A percentile compares a stretch with the other conserved stretches of the same genome.
Conservation (phyloP, 2,329 filamentous ascomycete species). For the Pseudogymnoascus sp. region DNA sequence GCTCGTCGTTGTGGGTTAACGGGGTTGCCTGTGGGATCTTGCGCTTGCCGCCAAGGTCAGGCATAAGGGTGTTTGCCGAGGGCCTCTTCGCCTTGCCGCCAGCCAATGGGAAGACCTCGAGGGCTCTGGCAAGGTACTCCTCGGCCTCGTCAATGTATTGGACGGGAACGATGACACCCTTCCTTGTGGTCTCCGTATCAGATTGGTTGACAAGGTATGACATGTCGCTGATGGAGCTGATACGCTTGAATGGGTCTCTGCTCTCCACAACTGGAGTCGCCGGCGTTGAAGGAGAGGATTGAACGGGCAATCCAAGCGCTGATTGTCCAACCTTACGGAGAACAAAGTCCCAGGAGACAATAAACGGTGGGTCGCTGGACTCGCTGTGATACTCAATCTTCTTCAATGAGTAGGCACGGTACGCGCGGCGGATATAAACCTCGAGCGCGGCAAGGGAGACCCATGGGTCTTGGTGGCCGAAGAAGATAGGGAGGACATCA, state of each 20-base stretch:
- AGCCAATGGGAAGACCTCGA: constrained; percentile 67
- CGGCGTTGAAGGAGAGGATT: constrained; percentile 77
- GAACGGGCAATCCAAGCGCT: constrained; percentile 75
- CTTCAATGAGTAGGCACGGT: constrained; percentile 90
- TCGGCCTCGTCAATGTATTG: constrained; percentile 91
- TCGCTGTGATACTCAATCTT: constrained; percentile 79
- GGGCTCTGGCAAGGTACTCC: constrained; percentile 71
- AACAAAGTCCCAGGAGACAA: constrained; percentile 90
- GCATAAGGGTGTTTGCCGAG: constrained; percentile 50
- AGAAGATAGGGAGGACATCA: constrained; percentile 91
- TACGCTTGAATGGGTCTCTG: constrained; percentile 62
- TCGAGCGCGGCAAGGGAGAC: constrained; percentile 88
- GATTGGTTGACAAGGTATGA: constrained; percentile 70
- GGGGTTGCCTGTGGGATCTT: constrained; percentile 42
- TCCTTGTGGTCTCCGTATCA: constrained; percentile 65
- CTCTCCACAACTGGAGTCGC: constrained; percentile 57
- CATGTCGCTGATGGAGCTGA: constrained; percentile 95
- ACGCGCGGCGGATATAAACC: constrained; percentile 91
- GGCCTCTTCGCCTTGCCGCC: constrained; percentile 48
- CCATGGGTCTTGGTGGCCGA: constrained; percentile 88
- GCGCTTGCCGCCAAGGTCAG: constrained; percentile 67
- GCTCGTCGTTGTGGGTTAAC: constrained; percentile 59
- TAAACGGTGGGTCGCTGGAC: constrained; percentile 59
- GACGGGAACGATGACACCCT: constrained; percentile 90
- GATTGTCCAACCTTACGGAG: constrained; percentile 87